phyloP scores from a whole-genome alignment of 2,329 filamentous ascomycete genomes.

The Chrysoporthe cubensis region DNA sequence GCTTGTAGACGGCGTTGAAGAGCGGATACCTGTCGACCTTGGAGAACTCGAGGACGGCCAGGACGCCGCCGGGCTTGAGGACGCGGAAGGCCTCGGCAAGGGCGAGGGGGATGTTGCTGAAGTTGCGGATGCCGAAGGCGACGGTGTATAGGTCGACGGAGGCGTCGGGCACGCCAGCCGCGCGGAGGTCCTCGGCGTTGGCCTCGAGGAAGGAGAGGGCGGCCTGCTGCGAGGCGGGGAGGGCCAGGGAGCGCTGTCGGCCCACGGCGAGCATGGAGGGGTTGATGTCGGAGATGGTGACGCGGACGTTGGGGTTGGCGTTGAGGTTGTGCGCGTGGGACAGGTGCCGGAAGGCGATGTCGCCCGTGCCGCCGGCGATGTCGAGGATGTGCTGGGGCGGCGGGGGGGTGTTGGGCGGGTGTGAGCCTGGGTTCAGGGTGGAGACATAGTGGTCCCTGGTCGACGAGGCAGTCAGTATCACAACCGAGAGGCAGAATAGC shows the following conservation, averaged over 20 bases:
- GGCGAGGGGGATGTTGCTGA: slow-evolving; percentile 86
- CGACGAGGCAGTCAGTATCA: slow-evolving; percentile 17
- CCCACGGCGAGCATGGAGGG: slow-evolving; percentile 53
- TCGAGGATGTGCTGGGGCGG: slow-evolving; percentile 79
- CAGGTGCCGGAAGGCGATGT: slow-evolving; percentile 96
- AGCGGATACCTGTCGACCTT: slow-evolving; percentile 76
- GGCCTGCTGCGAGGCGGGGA: slow-evolving; percentile 36
- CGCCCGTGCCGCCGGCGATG: slow-evolving; percentile 94
- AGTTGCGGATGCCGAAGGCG: slow-evolving; percentile 96
- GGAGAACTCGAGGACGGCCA: slow-evolving; percentile 95
- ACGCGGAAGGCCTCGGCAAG: slow-evolving; percentile 84
- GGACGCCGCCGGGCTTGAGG: slow-evolving; percentile 91
- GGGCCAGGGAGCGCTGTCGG: slow-evolving; percentile 45
- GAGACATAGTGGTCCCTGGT: slow-evolving; percentile 85
- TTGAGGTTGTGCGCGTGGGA: slow-evolving; percentile 83
- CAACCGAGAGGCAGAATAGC: too few species aligned
- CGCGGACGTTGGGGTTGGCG: slow-evolving; percentile 57
- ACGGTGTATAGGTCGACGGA: slow-evolving; percentile 96
- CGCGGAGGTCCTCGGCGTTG: slow-evolving; percentile 78
- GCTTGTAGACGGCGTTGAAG: slow-evolving; percentile 87
- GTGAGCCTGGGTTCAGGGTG: slow-evolving; percentile 80
- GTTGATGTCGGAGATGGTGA: slow-evolving; percentile 50
- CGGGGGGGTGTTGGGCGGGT: slow-evolving; percentile 47
- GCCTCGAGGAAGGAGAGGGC: slow-evolving; percentile 80
- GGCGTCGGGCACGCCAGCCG: slow-evolving; percentile 61